These are phyloP conservation scores for Colletotrichum navitas DNA, from an alignment of 2,329 filamentous ascomycete genomes.

Conservation along the genomic window DNA sequence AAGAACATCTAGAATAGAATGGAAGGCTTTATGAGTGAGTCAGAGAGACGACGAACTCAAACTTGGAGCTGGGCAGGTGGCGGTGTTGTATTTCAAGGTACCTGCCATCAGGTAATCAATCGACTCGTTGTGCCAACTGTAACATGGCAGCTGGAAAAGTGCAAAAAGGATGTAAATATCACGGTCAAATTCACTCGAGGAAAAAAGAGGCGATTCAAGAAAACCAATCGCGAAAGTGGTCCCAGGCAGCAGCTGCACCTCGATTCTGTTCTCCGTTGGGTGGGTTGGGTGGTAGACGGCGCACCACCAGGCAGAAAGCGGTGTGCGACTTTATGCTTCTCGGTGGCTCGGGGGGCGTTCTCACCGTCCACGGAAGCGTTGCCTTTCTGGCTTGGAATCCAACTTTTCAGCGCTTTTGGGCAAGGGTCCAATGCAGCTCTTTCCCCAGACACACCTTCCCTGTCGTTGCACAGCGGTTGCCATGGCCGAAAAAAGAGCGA, in stretches of 20 bases:
- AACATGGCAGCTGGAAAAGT: background rate
- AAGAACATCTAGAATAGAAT: slow-evolving; percentile 16
- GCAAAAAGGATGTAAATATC: background rate
- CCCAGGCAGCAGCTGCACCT: background rate
- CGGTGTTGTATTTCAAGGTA: background rate
- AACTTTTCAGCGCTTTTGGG: slow-evolving; percentile 8
- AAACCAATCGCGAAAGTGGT: background rate
- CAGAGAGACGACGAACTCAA: background rate
- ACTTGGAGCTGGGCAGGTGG: background rate
- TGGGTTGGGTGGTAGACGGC: background rate
- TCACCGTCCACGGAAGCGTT: slow-evolving; percentile 21
- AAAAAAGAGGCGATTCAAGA: background rate
- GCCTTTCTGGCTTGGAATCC: slow-evolving; percentile 16
- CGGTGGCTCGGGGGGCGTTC: slow-evolving; percentile 22
- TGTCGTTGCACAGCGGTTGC: slow-evolving; percentile 42
- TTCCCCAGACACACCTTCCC: slow-evolving; percentile 41
- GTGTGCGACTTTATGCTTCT: slow-evolving; percentile 33
- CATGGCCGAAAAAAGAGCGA: slow-evolving; percentile 40
- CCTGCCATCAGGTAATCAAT: too few relatives aligned
- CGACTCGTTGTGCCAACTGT: background rate
- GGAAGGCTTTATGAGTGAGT: background rate
- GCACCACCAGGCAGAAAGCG: slow-evolving; percentile 24
- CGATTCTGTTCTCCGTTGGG: background rate
- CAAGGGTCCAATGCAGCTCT: slow-evolving; percentile 38
- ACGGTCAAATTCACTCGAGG: background rate